Evolutionary conservation across 2,329 filamentous ascomycete species (phyloP).

Genomic region (Exophiala lecanii-corni): DNA sequence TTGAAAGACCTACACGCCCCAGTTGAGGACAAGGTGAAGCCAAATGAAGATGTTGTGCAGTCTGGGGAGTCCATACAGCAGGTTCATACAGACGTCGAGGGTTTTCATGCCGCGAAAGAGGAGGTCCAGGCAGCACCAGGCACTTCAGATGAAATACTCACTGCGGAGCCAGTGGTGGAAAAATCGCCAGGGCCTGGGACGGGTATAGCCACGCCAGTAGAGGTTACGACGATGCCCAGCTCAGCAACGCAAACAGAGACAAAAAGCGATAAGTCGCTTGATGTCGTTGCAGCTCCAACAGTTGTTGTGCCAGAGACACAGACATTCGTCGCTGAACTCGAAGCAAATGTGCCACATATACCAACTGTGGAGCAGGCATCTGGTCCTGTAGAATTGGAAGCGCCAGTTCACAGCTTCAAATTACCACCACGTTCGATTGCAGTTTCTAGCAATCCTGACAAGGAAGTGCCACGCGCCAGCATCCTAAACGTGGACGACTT

Average conservation of each 20-base stretch:
- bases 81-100: not conserved
- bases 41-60: not conserved
- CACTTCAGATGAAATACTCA: not conserved
- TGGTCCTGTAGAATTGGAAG: conserved; percentile 22
- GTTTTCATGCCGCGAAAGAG: not conserved
- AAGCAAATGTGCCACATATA: conserved; percentile 13
- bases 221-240: no score
- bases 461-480: conserved; percentile 12
- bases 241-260: not conserved
- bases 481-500: conserved; percentile 15
- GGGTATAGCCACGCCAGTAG: not conserved
- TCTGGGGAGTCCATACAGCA: not conserved
- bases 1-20: not conserved
- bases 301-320: not conserved
- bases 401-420: conserved; percentile 20
- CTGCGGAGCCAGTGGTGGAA: not conserved
- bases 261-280: not conserved
- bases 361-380: not conserved
- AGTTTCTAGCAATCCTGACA: conserved; percentile 5
- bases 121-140: not conserved
- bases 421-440: conserved; percentile 20
- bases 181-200: not conserved
- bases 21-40: not conserved
- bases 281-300: not conserved
- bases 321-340: conserved; percentile 23